A percentile compares a stretch with the other conserved stretches of the same genome.
These are phyloP conservation scores for Skeletonema menzelii DNA, from an alignment of 108 stramenopile species.

Conservation along the genomic window DNA sequence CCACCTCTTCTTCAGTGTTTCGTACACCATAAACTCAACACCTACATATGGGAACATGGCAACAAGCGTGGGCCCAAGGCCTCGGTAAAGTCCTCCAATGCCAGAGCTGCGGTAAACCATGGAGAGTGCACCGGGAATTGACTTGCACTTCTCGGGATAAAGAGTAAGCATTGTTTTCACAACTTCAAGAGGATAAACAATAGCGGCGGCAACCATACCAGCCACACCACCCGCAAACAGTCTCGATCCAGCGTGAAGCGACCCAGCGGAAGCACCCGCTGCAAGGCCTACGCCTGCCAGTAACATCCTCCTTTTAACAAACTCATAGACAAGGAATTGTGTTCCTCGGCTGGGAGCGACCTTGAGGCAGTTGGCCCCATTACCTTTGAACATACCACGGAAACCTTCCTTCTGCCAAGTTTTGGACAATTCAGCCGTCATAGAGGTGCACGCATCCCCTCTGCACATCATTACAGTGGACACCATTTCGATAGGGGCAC, in stretches of 20 bases:
- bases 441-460: conserved; percentile 29
- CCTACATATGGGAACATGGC: conserved; percentile 58
- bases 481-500: conserved; percentile 47
- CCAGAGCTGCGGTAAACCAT: conserved; percentile 22
- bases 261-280: conserved; percentile 12
- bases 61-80: conserved; percentile 47
- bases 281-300: conserved; percentile 27
- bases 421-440: conserved; percentile 29
- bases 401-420: conserved; percentile 45
- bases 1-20: conserved; percentile 41
- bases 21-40: conserved; percentile 52
- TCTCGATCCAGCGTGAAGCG: conserved; percentile 33
- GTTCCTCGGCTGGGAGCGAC: conserved; percentile 48
- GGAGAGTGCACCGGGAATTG: conserved; percentile 29
- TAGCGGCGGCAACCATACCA: conserved; percentile 48
- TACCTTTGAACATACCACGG: conserved; percentile 50
- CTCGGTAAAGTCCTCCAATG: conserved; percentile 36
- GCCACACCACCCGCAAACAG: conserved; percentile 47
- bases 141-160: conserved; percentile 33
- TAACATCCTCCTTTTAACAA: conserved; percentile 38
- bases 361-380: conserved; percentile 57
- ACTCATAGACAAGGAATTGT: conserved; percentile 49
- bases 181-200: conserved; percentile 51
- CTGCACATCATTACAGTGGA: conserved; percentile 49
- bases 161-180: conserved; percentile 53